A percentile compares a stretch with the other conserved stretches of the same genome.
phyloP scores from a whole-genome alignment of 495 filamentous ascomycete species.

The Penicillium lagena region DNA sequence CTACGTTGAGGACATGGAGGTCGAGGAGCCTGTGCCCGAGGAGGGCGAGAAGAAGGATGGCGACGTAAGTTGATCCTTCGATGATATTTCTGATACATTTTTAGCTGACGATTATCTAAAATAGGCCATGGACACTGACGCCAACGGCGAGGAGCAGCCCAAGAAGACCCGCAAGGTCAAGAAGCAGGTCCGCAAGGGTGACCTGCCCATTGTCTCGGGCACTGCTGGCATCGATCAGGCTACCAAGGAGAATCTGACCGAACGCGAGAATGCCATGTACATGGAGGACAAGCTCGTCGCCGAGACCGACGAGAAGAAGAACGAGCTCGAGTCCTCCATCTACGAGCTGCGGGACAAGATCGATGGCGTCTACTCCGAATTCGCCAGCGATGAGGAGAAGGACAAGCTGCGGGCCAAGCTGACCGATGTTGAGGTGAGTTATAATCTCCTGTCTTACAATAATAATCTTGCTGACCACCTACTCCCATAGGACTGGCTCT shows the following conservation, averaged over 20 bases:
- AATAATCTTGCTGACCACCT: constrained; percentile 8
- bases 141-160: constrained; percentile 62
- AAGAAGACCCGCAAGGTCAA: constrained; percentile 97
- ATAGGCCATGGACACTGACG: constrained; percentile 90
- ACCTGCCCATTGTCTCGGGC: constrained; percentile 78
- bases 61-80: constrained; percentile 54
- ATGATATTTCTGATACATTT: background rate
- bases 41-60: constrained; percentile 61
- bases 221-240: constrained; percentile 70
- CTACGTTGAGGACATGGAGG: constrained; percentile 95
- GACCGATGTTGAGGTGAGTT: constrained; percentile 72
- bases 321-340: constrained; percentile 95
- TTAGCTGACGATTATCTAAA: constrained; percentile 6
- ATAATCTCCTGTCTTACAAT: background rate
- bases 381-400: constrained; percentile 91
- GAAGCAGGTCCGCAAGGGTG: constrained; percentile 98
- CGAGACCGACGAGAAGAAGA: constrained; percentile 99
- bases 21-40: constrained; percentile 82
- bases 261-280: constrained; percentile 85
- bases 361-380: constrained; percentile 80
- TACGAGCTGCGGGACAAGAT: constrained; percentile 94
- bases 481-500: constrained; percentile 80
- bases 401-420: constrained; percentile 73
- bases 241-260: constrained; percentile 57
- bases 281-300: constrained; percentile 98